Percentiles rank a stretch among this genome's conserved stretches.
These are phyloP conservation scores for Heliocybe sulcata DNA, from an alignment of 1,284 basidiomycete genomes.

Conservation along the genomic window DNA sequence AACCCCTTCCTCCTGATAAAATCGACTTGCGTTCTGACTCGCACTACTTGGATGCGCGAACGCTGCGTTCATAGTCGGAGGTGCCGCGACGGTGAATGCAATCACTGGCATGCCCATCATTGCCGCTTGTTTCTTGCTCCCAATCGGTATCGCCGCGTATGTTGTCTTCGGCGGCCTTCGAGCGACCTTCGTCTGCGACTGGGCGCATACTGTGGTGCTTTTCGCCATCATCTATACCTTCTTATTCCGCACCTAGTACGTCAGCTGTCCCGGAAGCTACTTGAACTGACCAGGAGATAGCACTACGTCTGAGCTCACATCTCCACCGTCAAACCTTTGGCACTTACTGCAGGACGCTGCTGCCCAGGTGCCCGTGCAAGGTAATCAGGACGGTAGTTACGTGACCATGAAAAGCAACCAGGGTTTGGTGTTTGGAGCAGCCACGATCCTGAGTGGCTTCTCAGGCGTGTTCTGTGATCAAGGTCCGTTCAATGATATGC, in stretches of 20 bases:
- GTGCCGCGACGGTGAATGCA: conserved; percentile 71
- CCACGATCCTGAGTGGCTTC: conserved; percentile 37
- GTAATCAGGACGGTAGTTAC: conserved; percentile 66
- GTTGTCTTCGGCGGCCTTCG: conserved; percentile 45
- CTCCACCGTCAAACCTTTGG: conserved; percentile 51
- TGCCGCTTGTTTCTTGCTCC: conserved; percentile 76
- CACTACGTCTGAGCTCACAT: conserved; percentile 54
- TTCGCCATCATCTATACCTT: conserved; percentile 41
- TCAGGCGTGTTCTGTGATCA: conserved; percentile 43
- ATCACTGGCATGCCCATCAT: conserved; percentile 82
- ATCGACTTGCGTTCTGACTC: conserved; percentile 27
- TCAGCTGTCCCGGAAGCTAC: conserved; percentile 8
- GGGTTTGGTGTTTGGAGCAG: conserved; percentile 47
- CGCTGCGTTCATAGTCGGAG: conserved; percentile 45
- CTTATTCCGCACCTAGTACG: conserved; percentile 32
- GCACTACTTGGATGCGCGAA: too few relatives aligned
- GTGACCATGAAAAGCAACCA: conserved; percentile 57
- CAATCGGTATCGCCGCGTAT: conserved; percentile 37
- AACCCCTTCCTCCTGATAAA: conserved; percentile 20
- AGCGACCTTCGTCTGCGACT: conserved; percentile 48
- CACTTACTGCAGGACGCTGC: conserved; percentile 49
- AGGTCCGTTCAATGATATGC: conserved; percentile 19
- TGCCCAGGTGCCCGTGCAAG: conserved; percentile 40
- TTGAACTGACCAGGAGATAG: conserved; percentile 27
- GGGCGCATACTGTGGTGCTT: conserved; percentile 40